Percentiles rank a stretch among this genome's conserved stretches.
phyloP scores from a whole-genome alignment of 2,329 filamentous ascomycete species.

The Phoma sp. region DNA sequence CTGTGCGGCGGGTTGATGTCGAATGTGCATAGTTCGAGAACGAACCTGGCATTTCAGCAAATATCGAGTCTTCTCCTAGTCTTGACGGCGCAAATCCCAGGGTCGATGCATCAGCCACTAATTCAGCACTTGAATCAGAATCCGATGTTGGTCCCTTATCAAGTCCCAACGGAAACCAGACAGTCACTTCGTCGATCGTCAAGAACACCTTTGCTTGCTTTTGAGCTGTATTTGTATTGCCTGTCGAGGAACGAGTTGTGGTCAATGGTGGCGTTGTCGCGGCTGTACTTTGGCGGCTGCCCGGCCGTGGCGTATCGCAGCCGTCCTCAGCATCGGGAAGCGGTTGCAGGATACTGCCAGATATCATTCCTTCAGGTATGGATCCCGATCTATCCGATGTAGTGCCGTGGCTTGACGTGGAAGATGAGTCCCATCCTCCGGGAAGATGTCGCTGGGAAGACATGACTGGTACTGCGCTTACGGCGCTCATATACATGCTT shows the following conservation, averaged over 20 bases:
- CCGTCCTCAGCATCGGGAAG: constrained; percentile 43
- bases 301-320: constrained; percentile 50
- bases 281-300: constrained; percentile 38
- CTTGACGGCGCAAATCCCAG: constrained; percentile 39
- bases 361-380: constrained; percentile 40
- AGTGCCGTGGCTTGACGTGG: constrained; percentile 41
- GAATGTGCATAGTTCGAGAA: constrained; percentile 58
- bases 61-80: constrained; percentile 47
- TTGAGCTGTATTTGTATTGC: background rate
- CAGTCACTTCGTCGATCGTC: constrained; percentile 46
- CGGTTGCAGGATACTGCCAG: constrained; percentile 41
- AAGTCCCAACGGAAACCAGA: constrained; percentile 48
- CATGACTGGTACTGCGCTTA: constrained; percentile 53
- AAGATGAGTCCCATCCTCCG: constrained; percentile 53
- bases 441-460: constrained; percentile 43
- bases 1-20: constrained; percentile 41
- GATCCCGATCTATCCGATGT: constrained; percentile 36
- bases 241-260: constrained; percentile 7
- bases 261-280: constrained; percentile 19
- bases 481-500: constrained; percentile 84
- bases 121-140: constrained; percentile 13
- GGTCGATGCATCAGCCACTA: constrained; percentile 20
- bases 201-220: constrained; percentile 44
- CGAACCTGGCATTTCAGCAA: constrained; percentile 54
- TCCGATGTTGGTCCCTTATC: constrained; percentile 17